Evolutionary conservation across 1,284 basidiomycete species (phyloP).

Genomic region (Cutaneotrichosporon mucoides): DNA sequence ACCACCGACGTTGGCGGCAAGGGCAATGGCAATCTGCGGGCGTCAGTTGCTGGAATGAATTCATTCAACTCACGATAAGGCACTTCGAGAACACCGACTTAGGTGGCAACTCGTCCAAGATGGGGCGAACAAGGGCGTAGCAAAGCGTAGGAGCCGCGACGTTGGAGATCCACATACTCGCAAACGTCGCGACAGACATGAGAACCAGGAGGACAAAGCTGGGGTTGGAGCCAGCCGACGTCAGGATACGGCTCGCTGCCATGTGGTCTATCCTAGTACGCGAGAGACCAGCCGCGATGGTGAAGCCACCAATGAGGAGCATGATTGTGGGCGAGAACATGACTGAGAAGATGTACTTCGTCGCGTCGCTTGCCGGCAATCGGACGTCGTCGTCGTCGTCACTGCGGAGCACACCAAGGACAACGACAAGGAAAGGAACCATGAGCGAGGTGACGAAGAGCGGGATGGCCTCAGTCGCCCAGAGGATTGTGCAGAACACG

Average conservation of each 20-base stretch:
- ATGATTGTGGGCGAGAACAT: constrained; percentile 71
- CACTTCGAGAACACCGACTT: constrained; percentile 84
- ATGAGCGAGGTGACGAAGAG: constrained; percentile 91
- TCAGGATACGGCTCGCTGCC: constrained; percentile 86
- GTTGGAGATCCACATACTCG: constrained; percentile 99
- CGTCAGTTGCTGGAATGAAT: too few species aligned
- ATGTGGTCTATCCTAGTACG: constrained; percentile 96
- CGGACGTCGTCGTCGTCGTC: constrained; percentile 54
- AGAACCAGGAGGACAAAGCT: constrained; percentile 84
- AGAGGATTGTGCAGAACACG: constrained; percentile 85
- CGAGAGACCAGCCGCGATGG: constrained; percentile 91
- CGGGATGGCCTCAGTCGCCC: constrained; percentile 97
- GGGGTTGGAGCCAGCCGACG: constrained; percentile 82
- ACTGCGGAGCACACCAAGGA: constrained; percentile 72
- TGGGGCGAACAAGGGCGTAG: constrained; percentile 96
- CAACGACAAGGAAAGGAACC: constrained; percentile 86
- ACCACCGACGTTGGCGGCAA: constrained; percentile 97
- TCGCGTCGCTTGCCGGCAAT: constrained; percentile 66
- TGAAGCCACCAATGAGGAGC: constrained; percentile 96
- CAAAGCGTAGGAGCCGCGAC: constrained; percentile 96
- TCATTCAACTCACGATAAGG: constrained; percentile 66
- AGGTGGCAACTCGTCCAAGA: constrained; percentile 83
- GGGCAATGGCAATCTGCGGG: constrained; percentile 80
- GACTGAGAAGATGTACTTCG: constrained; percentile 67
- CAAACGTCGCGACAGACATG: constrained; percentile 96